These are phyloP conservation scores for Alternaria hordeiaustralica DNA, from an alignment of 2,329 filamentous ascomycete genomes.

Conservation along the genomic window DNA sequence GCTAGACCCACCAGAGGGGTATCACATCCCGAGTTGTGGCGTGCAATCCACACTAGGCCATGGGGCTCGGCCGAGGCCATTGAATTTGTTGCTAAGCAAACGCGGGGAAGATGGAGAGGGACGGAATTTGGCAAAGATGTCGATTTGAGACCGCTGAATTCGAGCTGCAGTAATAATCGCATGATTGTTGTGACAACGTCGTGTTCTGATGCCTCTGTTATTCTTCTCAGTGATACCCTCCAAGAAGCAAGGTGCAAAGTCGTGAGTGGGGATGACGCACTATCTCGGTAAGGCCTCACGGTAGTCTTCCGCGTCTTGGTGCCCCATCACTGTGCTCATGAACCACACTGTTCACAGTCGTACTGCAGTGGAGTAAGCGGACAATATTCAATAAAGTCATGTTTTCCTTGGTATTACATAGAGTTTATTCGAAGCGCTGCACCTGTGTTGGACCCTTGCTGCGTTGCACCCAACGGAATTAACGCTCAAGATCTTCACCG, in stretches of 20 bases:
- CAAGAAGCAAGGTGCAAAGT: neutral
- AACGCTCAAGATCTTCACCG: neutral
- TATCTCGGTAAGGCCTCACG: neutral
- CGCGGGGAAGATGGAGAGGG: conserved; percentile 2
- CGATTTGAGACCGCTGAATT: neutral
- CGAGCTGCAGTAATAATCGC: neutral
- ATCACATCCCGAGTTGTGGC: neutral
- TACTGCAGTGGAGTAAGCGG: neutral
- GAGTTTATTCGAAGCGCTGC: neutral
- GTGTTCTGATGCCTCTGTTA: neutral
- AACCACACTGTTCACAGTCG: neutral
- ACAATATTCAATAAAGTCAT: neutral
- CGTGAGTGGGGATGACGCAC: neutral
- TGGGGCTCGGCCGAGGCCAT: neutral
- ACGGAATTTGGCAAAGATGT: neutral
- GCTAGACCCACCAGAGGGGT: neutral
- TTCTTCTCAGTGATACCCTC: neutral
- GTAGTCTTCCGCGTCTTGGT: neutral
- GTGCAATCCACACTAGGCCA: neutral
- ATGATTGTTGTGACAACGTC: neutral
- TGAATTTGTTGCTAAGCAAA: neutral
- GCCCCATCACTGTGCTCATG: neutral
- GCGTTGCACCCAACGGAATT: neutral
- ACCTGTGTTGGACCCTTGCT: neutral
- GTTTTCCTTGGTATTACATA: neutral